These are phyloP conservation scores for Haematococcus sp. DNA, from an alignment of 139 green algal genomes.

Conservation along the genomic window DNA sequence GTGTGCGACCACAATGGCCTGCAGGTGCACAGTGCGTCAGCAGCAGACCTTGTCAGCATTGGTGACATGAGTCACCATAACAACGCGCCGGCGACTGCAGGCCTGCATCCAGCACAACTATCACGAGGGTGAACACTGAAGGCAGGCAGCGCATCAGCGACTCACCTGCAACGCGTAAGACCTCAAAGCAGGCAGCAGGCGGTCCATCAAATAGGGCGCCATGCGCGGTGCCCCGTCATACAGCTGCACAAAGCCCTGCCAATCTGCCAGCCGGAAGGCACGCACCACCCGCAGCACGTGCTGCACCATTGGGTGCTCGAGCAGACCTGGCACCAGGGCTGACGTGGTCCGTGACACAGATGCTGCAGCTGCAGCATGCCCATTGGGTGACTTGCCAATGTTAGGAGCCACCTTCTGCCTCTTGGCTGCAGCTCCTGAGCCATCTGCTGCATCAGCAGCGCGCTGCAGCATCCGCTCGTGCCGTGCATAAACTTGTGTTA, in stretches of 20 bases:
- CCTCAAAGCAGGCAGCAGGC: slow-evolving; percentile 29
- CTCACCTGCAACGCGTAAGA: slow-evolving; percentile 10
- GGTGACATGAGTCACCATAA: too few relatives aligned
- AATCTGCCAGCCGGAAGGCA: neutral
- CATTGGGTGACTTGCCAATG: too few relatives aligned
- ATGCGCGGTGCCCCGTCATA: slow-evolving; percentile 61
- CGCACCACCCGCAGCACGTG: slow-evolving; percentile 3
- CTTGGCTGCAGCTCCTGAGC: too few relatives aligned
- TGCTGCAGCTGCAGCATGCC: neutral
- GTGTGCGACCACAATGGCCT: slow-evolving; percentile 2
- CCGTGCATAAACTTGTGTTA: too few relatives aligned
- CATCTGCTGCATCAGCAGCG: too few relatives aligned
- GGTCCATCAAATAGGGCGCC: slow-evolving; percentile 67
- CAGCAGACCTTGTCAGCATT: too few relatives aligned
- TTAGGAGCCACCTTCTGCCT: too few relatives aligned
- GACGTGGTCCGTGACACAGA: neutral
- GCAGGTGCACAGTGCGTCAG: neutral
- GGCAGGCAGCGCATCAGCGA: neutral
- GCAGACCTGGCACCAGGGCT: neutral
- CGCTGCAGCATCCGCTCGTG: too few relatives aligned
- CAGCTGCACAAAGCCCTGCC: slow-evolving; percentile 46
- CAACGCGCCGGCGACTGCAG: too few relatives aligned
- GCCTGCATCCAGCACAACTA: neutral
- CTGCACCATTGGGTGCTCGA: neutral
- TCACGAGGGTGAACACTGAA: neutral